A percentile compares a stretch with the other conserved stretches of the same genome.
These are phyloP conservation scores for Leishmania tarentolae DNA, from an alignment of 208 protist genomes.

Conservation along the genomic window DNA sequence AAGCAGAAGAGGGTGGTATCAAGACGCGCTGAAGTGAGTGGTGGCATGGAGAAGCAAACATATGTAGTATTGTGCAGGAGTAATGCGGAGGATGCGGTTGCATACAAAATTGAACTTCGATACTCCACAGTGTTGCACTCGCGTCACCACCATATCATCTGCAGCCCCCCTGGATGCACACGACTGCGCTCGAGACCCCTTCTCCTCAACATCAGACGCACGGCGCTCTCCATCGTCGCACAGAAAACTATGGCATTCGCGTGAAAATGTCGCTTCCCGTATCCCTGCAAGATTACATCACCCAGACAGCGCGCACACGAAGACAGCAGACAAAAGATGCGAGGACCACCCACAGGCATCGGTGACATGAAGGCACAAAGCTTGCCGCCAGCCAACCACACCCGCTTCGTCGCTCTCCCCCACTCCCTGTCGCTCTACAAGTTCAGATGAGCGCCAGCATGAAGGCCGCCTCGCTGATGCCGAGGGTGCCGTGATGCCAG, in stretches of 20 bases:
- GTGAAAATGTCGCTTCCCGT: neutral
- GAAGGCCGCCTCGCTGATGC: slow-evolving; percentile 57
- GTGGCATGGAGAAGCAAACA: neutral
- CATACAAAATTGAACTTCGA: neutral
- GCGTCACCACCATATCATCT: neutral
- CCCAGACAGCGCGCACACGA: neutral
- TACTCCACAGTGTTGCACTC: neutral
- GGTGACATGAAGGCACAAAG: neutral
- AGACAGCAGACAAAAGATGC: neutral
- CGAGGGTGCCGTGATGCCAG: slow-evolving; percentile 62
- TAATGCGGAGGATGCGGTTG: neutral
- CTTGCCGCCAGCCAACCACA: neutral
- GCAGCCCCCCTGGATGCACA: neutral
- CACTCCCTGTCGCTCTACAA: neutral
- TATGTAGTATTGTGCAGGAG: neutral
- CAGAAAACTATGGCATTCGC: neutral
- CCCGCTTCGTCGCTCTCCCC: neutral
- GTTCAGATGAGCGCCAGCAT: slow-evolving; percentile 47
- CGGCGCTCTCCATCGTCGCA: neutral
- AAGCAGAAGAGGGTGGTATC: neutral
- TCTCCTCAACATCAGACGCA: neutral
- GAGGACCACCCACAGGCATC: neutral
- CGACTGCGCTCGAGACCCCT: neutral
- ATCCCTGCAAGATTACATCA: neutral
- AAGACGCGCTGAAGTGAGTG: neutral